Percentiles rank a stretch among this genome's conserved stretches.
Evolutionary conservation across 2,329 filamentous ascomycete genomes (phyloP).

Genomic region (Rutstroemia sp.): DNA sequence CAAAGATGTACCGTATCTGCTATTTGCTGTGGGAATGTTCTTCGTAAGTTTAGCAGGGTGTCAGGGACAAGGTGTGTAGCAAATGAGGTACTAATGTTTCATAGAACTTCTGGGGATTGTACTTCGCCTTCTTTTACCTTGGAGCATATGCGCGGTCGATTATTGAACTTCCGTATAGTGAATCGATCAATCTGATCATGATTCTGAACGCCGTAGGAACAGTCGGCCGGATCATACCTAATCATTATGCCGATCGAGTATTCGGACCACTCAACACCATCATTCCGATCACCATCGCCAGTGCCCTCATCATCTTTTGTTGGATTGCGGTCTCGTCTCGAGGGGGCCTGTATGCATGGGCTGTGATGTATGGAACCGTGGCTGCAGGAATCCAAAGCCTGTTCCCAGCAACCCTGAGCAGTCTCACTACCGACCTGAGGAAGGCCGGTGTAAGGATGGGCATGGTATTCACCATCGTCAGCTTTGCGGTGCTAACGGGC

Average conservation of each 20-base stretch:
- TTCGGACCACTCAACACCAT: conserved; percentile 46
- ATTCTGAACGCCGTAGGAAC: conserved; percentile 46
- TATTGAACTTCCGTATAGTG: conserved; percentile 32
- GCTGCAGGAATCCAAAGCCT: conserved; percentile 43
- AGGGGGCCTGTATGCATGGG: conserved; percentile 41
- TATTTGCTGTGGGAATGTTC: conserved; percentile 38
- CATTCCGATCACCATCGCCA: conserved; percentile 35
- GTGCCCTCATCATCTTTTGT: conserved; percentile 32
- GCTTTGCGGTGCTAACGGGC: conserved; percentile 46
- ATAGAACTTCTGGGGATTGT: conserved; percentile 36
- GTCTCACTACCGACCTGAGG: conserved; percentile 43
- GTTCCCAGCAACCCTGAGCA: conserved; percentile 44
- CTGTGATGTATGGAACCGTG: conserved; percentile 43
- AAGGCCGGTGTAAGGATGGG: conserved; percentile 50
- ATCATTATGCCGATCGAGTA: conserved; percentile 39
- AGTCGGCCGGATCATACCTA: conserved; percentile 40
- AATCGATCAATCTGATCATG: conserved; percentile 43
- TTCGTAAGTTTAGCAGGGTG: conserved; percentile 20
- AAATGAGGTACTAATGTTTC: background rate
- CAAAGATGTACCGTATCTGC: conserved; percentile 35
- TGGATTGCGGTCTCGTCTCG: conserved; percentile 42
- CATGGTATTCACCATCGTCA: conserved; percentile 45
- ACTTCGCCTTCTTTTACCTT: conserved; percentile 36
- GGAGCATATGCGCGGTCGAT: conserved; percentile 32
- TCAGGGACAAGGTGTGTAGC: background rate